These are phyloP conservation scores for Paramecium caudatum DNA, from an alignment of 73 alveolate genomes.

Conservation along the genomic window DNA sequence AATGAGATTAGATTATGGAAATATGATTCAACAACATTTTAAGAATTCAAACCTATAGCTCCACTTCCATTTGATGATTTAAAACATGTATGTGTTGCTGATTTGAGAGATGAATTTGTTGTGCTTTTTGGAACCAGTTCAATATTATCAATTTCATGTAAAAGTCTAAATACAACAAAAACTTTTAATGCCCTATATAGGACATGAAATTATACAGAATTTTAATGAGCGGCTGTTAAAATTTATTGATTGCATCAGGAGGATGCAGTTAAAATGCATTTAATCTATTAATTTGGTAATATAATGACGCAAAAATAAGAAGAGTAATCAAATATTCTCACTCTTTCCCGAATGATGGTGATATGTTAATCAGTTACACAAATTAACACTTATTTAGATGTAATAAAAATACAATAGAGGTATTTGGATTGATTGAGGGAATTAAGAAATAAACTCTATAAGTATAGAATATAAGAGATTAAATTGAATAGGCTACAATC, in stretches of 20 bases:
- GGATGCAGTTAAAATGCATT: slow-evolving; percentile 57
- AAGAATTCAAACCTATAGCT: slow-evolving; percentile 62
- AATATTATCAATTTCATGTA: slow-evolving; percentile 5
- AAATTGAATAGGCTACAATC: slow-evolving; percentile 47
- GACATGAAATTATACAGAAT: slow-evolving; percentile 3
- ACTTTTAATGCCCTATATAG: neutral
- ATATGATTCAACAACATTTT: neutral
- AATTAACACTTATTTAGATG: slow-evolving; percentile 59
- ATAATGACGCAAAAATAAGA: neutral
- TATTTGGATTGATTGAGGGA: slow-evolving; percentile 41
- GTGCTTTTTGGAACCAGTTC: neutral
- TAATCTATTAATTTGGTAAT: neutral
- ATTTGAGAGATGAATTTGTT: slow-evolving; percentile 40
- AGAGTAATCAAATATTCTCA: neutral
- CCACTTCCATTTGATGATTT: neutral
- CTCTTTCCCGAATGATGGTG: slow-evolving; percentile 63
- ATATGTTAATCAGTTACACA: slow-evolving; percentile 29
- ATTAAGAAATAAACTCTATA: neutral
- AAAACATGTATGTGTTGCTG: slow-evolving; percentile 44
- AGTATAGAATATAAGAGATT: slow-evolving; percentile 29
- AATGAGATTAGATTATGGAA: slow-evolving; percentile 61
- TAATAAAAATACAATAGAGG: slow-evolving; percentile 49
- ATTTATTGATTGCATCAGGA: slow-evolving; percentile 49
- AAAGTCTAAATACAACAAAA: neutral
- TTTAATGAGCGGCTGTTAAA: neutral